Percentiles rank a stretch among this genome's conserved stretches.
Evolutionary conservation across 169 alveolate species (phyloP).

Genomic region (Eimeria mitis): DNA sequence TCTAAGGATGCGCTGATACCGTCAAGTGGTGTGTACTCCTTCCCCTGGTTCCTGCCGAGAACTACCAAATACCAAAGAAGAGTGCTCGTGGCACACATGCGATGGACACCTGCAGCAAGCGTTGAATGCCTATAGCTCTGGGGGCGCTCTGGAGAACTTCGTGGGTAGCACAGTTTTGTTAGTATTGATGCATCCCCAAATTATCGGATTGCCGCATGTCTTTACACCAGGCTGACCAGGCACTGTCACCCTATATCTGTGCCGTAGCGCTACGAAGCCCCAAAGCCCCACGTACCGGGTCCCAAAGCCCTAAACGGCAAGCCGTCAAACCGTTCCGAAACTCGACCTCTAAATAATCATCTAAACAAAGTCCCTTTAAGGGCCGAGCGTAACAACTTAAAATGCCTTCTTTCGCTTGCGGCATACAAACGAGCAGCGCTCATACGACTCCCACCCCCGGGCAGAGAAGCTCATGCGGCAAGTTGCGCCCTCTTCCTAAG

Average conservation of each 20-base stretch:
- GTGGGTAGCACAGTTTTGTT: no score
- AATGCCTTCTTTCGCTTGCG: background rate
- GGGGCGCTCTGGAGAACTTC: background rate
- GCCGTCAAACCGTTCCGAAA: background rate
- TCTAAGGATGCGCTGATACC: no score
- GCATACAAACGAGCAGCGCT: background rate
- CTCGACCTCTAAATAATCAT: background rate
- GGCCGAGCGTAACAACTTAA: background rate
- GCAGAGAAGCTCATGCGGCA: background rate
- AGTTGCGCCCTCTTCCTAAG: background rate
- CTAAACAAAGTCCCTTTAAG: background rate
- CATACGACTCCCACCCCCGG: background rate
- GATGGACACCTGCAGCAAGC: no score
- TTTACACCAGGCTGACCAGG: background rate
- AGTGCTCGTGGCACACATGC: no score
- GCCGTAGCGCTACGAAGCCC: slow-evolving; percentile 3
- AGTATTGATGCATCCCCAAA: background rate
- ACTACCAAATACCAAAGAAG: no score
- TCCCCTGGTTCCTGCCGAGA: no score
- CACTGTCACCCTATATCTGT: background rate
- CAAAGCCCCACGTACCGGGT: slow-evolving; percentile 9
- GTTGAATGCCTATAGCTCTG: background rate
- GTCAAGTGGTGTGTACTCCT: no score
- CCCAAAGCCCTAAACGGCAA: background rate
- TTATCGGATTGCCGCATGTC: background rate